Evolutionary conservation across 371 early-diverging fungal genomes (phyloP), one percentile per base, ranked within the genome.

Genomic region (Mucor racemosus): DNA sequence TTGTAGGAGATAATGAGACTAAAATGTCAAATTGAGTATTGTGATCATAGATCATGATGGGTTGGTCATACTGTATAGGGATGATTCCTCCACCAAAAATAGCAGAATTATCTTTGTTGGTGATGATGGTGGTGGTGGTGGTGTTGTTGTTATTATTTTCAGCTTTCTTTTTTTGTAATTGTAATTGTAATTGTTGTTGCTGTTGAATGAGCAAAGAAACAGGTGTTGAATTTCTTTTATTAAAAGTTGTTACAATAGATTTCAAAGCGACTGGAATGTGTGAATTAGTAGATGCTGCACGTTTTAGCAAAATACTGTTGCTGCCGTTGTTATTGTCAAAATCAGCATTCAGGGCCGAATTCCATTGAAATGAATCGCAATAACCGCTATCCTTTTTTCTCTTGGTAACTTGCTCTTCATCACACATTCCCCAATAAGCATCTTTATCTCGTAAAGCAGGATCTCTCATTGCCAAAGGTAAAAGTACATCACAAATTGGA

Each of bases 361-460:
- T 38, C 66, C 21, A 50, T 50, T 50, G 26, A 39, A 65, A 65
- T 0, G 66, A 54, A 1, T 61, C 67, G 6, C 44, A 53, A 60
- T 77, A 80, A 0, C 76, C 78, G 48, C 80, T 80, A 33, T 80
- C 78, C 38, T 80, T 81, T 63, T 81, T 78, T 19, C 65, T 66
- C 5, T 71, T 63, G 8, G 13, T 42, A 11, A 38, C 34, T 38
- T 56, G 15, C 26, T 65, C 41, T 11, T 38, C 15, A 40, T 79
- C 79, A 19, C 26, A 34, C 54, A 78, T 48, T 13, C 75, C 78
- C 81, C 78, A 76, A 2, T 60, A 58, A 4, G 58, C 55, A 62
- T 80, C 81, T 17, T 73, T 75, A 57, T 80, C 81, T 7, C 66
- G 57, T 0, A 62, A 40, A 15, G 77, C 70, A 17, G 81, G 72